Conservation (phyloP, 176 grass and related monocot species). For the Aegilops tauschii region DNA sequence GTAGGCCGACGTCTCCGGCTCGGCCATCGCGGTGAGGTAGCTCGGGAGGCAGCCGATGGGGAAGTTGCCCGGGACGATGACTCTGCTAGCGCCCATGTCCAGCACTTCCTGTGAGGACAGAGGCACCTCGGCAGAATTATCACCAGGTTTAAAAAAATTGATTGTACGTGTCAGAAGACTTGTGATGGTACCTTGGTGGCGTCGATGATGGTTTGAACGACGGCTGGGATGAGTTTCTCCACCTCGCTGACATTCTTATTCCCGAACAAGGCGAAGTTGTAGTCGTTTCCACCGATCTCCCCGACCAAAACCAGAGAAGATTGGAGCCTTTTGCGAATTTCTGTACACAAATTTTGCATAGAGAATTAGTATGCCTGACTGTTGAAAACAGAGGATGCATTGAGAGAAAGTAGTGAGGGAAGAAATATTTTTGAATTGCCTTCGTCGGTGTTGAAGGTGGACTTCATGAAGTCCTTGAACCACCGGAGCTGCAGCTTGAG, state of each 20-base stretch:
- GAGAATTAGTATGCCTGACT: neutral
- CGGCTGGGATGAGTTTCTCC: conserved; percentile 54
- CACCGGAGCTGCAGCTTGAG: conserved; percentile 62
- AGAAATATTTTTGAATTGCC: neutral
- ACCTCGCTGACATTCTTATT: conserved; percentile 31
- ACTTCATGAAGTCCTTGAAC: conserved; percentile 58
- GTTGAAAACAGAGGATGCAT: neutral
- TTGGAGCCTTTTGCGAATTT: conserved; percentile 36
- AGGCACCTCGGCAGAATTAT: neutral
- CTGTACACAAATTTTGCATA: conserved; percentile 16
- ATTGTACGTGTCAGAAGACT: neutral
- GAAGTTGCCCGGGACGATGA: conserved; percentile 85
- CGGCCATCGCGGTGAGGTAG: conserved; percentile 58
- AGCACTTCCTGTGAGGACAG: conserved; percentile 52
- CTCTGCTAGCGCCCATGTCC: conserved; percentile 50
- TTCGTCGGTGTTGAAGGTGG: conserved; percentile 24
- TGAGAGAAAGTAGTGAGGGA: no score
- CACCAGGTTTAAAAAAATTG: no score
- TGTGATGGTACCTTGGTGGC: conserved; percentile 42
- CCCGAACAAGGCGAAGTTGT: conserved; percentile 73
- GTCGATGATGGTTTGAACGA: conserved; percentile 56
- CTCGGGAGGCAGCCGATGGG: conserved; percentile 80
- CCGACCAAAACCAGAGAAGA: conserved; percentile 63
- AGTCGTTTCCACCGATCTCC: conserved; percentile 91
- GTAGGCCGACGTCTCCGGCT: conserved; percentile 36